Base-by-base conservation (phyloP, 495 filamentous ascomycete genomes). In the Penicillium manginii region DNA sequence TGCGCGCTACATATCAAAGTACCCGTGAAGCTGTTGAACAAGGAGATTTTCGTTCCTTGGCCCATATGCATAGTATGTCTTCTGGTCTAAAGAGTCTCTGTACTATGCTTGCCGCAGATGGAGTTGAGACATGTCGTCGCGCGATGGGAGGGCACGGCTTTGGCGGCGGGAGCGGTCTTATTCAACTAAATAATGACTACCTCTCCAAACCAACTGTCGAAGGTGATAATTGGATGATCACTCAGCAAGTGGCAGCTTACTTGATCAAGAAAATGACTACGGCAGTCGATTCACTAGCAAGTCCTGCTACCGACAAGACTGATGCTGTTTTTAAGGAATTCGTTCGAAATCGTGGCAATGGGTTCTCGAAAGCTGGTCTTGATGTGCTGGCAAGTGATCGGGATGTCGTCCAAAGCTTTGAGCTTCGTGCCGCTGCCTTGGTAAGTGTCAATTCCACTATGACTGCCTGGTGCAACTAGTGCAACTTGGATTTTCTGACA, bases 191-290 rank as follows among this genome's bases (percentile, higher is more conserved):
- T 52, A 73, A 72, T 39, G 77, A 81, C 26, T 81, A 81, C 53
- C 63, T 80, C 3, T 77, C 76, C 10, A 81, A 81, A 62, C 76
- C 76, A 1, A 83, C 79, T 1, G 78, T 81, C 17, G 79, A 83
- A 58, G 80, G 80, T 18, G 80, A 83, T 59, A 81, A 83, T 43
- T 81, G 78, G 78, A 81, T 83, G 78, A 80, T 83, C 32, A 79
- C 76, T 3, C 77, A 81, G 54, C 80, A 81, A 63, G 73, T 77
- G 7, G 74, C 78, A 3, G 70, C 70, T 7, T 80, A 78, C 57
- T 52, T 83, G 32, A 79, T 81, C 43, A 81, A 81, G 58, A 75
- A 75, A 31, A 81, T 82, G 77, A 60, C 68, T 26, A 47, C 60
- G 31, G 76, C 73, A 0, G 70, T 72, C 9, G 23, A 64, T 32